Evolutionary conservation across 2,329 filamentous ascomycete species (phyloP).

Genomic region (Fusarium austroafricanum): DNA sequence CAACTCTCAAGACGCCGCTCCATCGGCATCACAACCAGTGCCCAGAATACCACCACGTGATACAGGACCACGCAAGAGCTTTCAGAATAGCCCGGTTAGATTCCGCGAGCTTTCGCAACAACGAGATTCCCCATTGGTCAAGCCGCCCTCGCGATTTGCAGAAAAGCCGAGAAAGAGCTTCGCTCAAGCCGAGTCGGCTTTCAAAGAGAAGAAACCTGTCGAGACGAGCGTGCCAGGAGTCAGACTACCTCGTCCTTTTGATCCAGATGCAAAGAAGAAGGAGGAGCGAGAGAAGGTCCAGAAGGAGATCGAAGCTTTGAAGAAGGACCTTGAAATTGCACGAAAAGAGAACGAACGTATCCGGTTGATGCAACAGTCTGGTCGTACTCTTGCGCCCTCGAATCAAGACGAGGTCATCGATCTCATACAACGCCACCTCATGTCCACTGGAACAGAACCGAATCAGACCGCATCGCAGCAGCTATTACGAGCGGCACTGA

Average conservation of each 20-base stretch:
- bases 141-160: conserved; percentile 50
- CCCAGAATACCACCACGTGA: conserved; percentile 54
- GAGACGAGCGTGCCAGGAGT: not conserved
- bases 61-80: conserved; percentile 66
- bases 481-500: conserved; percentile 61
- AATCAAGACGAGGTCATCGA: conserved; percentile 56
- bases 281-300: conserved; percentile 64
- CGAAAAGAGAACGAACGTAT: conserved; percentile 69
- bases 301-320: conserved; percentile 66
- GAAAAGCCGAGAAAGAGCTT: conserved; percentile 31
- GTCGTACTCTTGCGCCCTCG: conserved; percentile 50
- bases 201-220: not conserved
- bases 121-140: conserved; percentile 63
- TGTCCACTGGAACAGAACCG: conserved; percentile 50
- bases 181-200: not conserved
- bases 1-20: conserved; percentile 1
- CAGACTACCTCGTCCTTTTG: conserved; percentile 38
- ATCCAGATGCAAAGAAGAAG: conserved; percentile 62
- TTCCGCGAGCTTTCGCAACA: conserved; percentile 52
- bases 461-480: conserved; percentile 50
- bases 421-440: conserved; percentile 54
- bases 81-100: conserved; percentile 69
- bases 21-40: conserved; percentile 27
- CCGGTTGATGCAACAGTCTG: conserved; percentile 54
- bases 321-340: conserved; percentile 68